Evolutionary conservation across 495 filamentous ascomycete species (phyloP).

Genomic region (Bombardia bombarda): DNA sequence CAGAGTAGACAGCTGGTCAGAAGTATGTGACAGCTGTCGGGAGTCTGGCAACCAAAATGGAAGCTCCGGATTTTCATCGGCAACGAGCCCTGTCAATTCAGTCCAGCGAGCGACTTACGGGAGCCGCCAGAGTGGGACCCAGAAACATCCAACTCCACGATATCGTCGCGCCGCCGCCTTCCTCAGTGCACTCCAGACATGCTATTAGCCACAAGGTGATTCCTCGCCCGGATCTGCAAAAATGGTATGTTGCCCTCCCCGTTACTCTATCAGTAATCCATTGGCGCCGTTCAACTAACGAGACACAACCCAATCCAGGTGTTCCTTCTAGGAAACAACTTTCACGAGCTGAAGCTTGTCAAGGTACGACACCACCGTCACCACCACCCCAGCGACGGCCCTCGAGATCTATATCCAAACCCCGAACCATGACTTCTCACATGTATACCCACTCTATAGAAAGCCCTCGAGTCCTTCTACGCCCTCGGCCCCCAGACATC

Average conservation of each 20-base stretch:
- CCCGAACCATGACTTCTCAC: background rate
- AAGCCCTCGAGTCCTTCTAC: conserved; percentile 82
- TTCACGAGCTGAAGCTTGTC: conserved; percentile 72
- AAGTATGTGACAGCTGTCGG: background rate
- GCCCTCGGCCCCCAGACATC: conserved; percentile 70
- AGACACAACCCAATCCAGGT: conserved; percentile 45
- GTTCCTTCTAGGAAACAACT: conserved; percentile 77
- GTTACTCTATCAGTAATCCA: background rate
- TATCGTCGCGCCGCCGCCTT: conserved; percentile 1
- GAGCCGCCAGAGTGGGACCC: too few species aligned
- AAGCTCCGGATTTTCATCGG: conserved; percentile 8
- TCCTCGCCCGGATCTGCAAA: conserved; percentile 13
- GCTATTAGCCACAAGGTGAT: conserved; percentile 12
- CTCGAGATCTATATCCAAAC: too few species aligned
- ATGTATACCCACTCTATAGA: conserved; percentile 39
- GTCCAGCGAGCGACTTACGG: too few species aligned
- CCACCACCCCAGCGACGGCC: too few species aligned
- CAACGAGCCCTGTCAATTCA: background rate
- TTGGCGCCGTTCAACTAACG: background rate
- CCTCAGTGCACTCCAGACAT: conserved; percentile 5
- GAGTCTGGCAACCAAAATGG: background rate
- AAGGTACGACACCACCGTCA: conserved; percentile 50
- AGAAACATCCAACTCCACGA: too few species aligned
- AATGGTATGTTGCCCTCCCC: conserved; percentile 17
- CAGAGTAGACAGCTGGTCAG: too few species aligned